These are phyloP conservation scores for Heritiera littoralis DNA, from an alignment of 345 rosid species.

Conservation along the genomic window DNA sequence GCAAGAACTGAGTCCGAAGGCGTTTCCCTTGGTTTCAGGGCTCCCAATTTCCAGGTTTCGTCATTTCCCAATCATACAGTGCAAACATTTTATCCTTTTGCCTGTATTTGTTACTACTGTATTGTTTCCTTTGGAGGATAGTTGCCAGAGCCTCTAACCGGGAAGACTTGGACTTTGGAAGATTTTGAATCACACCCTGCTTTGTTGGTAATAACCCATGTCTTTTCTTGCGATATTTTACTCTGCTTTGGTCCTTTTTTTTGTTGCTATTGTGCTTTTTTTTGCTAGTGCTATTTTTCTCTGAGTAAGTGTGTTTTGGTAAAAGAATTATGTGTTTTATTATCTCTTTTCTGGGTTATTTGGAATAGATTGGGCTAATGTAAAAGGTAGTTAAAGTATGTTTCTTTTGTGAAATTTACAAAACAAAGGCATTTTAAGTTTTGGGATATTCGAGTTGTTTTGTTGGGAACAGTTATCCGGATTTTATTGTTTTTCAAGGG, in stretches of 20 bases:
- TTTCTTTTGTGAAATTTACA: not conserved
- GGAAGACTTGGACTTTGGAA: slow-evolving; percentile 71
- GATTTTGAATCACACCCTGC: slow-evolving; percentile 87
- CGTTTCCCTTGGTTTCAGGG: slow-evolving; percentile 60
- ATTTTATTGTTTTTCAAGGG: not conserved
- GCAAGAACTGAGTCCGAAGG: slow-evolving; percentile 64
- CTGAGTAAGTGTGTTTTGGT: not conserved
- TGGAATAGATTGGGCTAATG: not conserved
- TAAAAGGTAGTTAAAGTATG: not conserved
- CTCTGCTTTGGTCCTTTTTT: not conserved
- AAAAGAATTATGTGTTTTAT: not conserved
- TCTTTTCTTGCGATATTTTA: not conserved
- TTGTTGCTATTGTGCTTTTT: not conserved
- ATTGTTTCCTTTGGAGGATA: slow-evolving; percentile 29
- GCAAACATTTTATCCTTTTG: not conserved
- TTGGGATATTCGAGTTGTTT: not conserved
- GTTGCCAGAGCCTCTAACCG: slow-evolving; percentile 83
- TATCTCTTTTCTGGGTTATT: not conserved
- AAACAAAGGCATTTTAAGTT: not conserved
- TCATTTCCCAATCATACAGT: not conserved
- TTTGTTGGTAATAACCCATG: slow-evolving; percentile 50
- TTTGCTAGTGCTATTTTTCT: not conserved
- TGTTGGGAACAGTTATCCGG: not conserved
- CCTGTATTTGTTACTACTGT: not conserved
- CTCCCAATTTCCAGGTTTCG: slow-evolving; percentile 67